Base-by-base conservation (phyloP, 352 stramenopile genomes). In the Globisporangium solare region DNA sequence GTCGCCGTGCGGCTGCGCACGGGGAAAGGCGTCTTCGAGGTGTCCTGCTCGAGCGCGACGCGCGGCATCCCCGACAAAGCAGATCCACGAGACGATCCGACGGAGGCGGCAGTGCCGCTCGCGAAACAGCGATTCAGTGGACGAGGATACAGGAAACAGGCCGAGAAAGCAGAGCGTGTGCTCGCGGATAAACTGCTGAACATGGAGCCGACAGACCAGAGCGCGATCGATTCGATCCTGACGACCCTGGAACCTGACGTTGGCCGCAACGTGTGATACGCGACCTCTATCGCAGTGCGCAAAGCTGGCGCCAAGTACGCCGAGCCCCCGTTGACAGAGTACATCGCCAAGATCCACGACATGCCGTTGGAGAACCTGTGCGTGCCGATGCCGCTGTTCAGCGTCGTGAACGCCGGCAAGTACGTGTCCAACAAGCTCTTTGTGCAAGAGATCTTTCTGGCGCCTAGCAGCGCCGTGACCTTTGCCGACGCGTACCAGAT, bases 301-400 rank as follows among this genome's bases (percentile, higher is more conserved):
- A 74, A 84, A 43, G 83, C 80, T 32, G 83, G 79, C 14, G 83
- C 80, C 1, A 84, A 73, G 60, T 84, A 87, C 47, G 61, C 64
- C 0, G 80, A 90, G 39, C 31, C 76, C 13, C 62, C 79, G 5
- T 58, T 90, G 14, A 54, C 66, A 12, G 76, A 90, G 22, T 79
- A 88, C 48, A 67, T 90, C 22, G 76, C 78, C 2, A 52, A 60
- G 31, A 54, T 92, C 10, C 57, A 70, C 7, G 78, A 85, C 39
- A 54, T 77, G 13, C 66, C 69, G 1, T 27, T 70, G 0, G 74
- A 86, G 55, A 78, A 51, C 15, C 52, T 71, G 13, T 85, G 77
- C 31, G 32, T 89, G 0, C 80, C 83, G 4, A 88, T 93, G 76
- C 83, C 83, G 22, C 65, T 87, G 3, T 86, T 93, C 17, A 90